Conservation (phyloP, 441 rosid genomes). For the Gossypium davidsonii region DNA sequence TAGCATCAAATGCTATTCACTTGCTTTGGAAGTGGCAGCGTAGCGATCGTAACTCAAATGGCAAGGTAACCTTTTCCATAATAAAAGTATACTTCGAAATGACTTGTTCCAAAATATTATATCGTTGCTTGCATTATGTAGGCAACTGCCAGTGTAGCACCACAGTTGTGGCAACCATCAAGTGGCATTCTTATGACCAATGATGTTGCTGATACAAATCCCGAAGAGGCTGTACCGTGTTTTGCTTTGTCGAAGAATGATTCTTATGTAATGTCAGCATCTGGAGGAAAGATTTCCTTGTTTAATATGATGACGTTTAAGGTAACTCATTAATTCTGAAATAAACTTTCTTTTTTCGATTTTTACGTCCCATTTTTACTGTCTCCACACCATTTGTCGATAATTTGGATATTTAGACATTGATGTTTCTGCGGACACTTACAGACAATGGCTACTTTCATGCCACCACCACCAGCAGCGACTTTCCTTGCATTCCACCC, state of each 20-base stretch:
- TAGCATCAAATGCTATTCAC: slow-evolving; percentile 96
- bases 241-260: slow-evolving; percentile 88
- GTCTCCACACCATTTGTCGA: background rate
- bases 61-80: slow-evolving; percentile 47
- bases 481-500: slow-evolving; percentile 91
- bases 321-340: slow-evolving; percentile 32
- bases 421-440: slow-evolving; percentile 15
- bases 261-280: slow-evolving; percentile 88
- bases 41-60: slow-evolving; percentile 75
- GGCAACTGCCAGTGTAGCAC: slow-evolving; percentile 71
- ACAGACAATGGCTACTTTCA: slow-evolving; percentile 83
- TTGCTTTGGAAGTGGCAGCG: slow-evolving; percentile 99
- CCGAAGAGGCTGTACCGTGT: slow-evolving; percentile 75
- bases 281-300: slow-evolving; percentile 83
- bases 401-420: background rate
- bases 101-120: background rate
- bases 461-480: slow-evolving; percentile 88
- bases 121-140: slow-evolving; percentile 26
- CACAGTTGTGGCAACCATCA: slow-evolving; percentile 81
- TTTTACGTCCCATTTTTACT: background rate
- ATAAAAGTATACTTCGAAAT: slow-evolving; percentile 5
- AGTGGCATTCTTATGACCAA: slow-evolving; percentile 82
- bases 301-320: slow-evolving; percentile 92
- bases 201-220: slow-evolving; percentile 56
- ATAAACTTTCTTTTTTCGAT: background rate